These are phyloP conservation scores for Oemleria cerasiformis DNA, from an alignment of 306 rosid genomes.

Conservation along the genomic window DNA sequence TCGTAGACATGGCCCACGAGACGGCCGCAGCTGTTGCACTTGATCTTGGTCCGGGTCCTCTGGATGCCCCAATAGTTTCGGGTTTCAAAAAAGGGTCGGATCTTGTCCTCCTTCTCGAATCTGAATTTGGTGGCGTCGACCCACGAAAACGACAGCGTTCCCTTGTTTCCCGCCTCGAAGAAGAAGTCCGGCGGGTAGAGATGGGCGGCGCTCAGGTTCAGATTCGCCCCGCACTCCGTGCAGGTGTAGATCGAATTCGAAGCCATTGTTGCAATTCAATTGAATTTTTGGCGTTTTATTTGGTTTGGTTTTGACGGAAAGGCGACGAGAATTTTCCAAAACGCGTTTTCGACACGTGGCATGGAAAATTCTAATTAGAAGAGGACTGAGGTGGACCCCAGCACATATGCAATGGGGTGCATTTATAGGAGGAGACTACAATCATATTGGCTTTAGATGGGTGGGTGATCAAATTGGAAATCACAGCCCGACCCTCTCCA, in stretches of 20 bases:
- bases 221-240: conserved; percentile 56
- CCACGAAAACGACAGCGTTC: conserved; percentile 62
- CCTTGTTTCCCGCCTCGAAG: conserved; percentile 92
- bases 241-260: conserved; percentile 55
- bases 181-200: conserved; percentile 61
- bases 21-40: conserved; percentile 48
- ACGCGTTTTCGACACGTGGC: not conserved
- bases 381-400: not conserved
- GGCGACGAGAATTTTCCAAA: not conserved
- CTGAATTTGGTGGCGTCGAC: conserved; percentile 63
- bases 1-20: conserved; percentile 72
- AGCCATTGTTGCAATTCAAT: conserved; percentile 32
- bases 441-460: too few species aligned
- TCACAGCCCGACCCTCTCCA: not conserved
- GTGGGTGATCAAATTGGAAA: not conserved
- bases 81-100: conserved; percentile 80
- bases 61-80: conserved; percentile 88
- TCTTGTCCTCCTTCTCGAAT: conserved; percentile 76
- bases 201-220: conserved; percentile 47
- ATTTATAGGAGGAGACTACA: too few species aligned
- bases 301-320: not conserved
- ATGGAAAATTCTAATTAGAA: not conserved
- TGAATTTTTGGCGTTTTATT: not conserved
- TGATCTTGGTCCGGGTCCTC: conserved; percentile 79
- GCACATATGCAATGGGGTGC: not conserved